phyloP scores from a whole-genome alignment of 2,329 filamentous ascomycete species.

The Myriosclerotinia scirpicola region DNA sequence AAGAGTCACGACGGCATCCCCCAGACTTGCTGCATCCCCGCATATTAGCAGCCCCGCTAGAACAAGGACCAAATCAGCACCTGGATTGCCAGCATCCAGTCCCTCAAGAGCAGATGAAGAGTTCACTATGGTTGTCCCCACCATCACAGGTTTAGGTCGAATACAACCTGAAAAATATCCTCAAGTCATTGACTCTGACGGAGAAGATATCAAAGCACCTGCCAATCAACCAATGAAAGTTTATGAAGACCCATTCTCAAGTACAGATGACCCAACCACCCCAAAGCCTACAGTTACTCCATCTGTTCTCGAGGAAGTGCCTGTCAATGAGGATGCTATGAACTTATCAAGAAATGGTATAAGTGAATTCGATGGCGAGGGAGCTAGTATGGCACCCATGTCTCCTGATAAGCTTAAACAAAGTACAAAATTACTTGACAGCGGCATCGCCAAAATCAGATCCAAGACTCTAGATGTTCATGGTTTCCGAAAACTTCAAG shows the following conservation, averaged over 20 bases:
- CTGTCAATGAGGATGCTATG: constrained; percentile 54
- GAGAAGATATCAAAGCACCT: constrained; percentile 38
- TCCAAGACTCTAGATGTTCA: constrained; percentile 74
- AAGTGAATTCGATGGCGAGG: constrained; percentile 24
- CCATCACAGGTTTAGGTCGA: constrained; percentile 44
- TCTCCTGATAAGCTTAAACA: constrained; percentile 57
- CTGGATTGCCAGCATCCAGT: constrained; percentile 38
- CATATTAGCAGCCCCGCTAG: constrained; percentile 31
- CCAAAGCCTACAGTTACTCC: constrained; percentile 48
- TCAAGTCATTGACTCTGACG: constrained; percentile 46
- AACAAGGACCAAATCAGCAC: constrained; percentile 28
- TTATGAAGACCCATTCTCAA: constrained; percentile 60
- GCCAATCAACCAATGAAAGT: constrained; percentile 46
- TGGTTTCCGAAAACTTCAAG: constrained; percentile 76
- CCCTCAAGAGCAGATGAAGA: constrained; percentile 54
- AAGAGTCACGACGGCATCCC: constrained; percentile 29
- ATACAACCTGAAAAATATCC: constrained; percentile 35
- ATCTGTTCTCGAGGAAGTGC: constrained; percentile 59
- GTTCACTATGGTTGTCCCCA: constrained; percentile 54
- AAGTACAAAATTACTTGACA: constrained; percentile 64
- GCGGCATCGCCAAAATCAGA: constrained; percentile 72
- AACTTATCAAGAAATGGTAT: constrained; percentile 33
- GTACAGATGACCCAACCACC: constrained; percentile 48
- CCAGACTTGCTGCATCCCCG: constrained; percentile 28
- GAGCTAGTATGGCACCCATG: constrained; percentile 31